These are phyloP conservation scores for Boletus vermiculosoides DNA, from an alignment of 768 basidiomycete species.

Conservation along the genomic window DNA sequence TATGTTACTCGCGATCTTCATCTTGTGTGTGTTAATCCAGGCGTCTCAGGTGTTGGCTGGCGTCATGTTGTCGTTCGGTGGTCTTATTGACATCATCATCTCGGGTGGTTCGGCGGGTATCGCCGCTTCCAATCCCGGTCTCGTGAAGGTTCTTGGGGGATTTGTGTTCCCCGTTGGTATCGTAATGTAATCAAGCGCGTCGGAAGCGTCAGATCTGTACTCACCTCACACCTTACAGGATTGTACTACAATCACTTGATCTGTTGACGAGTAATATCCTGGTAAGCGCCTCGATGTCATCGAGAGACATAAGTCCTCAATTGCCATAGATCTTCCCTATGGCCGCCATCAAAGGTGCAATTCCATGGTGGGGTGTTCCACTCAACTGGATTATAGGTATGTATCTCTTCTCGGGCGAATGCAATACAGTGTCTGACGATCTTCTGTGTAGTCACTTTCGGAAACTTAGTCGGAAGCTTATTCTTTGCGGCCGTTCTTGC, in stretches of 20 bases:
- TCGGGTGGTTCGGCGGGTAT: conserved; percentile 57
- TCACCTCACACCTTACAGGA: conserved; percentile 42
- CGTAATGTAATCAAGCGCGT: conserved; percentile 53
- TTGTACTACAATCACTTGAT: conserved; percentile 67
- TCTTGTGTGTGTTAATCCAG: background rate
- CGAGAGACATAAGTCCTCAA: background rate
- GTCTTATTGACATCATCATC: conserved; percentile 58
- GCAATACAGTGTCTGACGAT: background rate
- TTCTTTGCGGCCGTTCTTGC: conserved; percentile 69
- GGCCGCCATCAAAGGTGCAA: conserved; percentile 55
- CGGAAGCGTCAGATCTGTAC: background rate
- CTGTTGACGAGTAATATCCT: conserved; percentile 77
- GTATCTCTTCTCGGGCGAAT: conserved; percentile 3
- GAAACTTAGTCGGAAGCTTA: conserved; percentile 66
- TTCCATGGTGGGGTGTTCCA: conserved; percentile 70
- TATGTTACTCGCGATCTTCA: conserved; percentile 32
- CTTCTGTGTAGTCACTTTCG: conserved; percentile 56
- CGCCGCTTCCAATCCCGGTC: conserved; percentile 55
- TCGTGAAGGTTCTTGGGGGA: conserved; percentile 63
- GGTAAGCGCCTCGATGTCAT: conserved; percentile 37
- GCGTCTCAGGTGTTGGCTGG: conserved; percentile 60
- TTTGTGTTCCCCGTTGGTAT: conserved; percentile 77
- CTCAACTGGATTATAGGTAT: conserved; percentile 69
- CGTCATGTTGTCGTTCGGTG: conserved; percentile 73
- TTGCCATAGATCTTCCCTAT: conserved; percentile 61